Evolutionary conservation across 371 early-diverging fungal species (phyloP).

Genomic region (Dichotomocladium elegans): DNA sequence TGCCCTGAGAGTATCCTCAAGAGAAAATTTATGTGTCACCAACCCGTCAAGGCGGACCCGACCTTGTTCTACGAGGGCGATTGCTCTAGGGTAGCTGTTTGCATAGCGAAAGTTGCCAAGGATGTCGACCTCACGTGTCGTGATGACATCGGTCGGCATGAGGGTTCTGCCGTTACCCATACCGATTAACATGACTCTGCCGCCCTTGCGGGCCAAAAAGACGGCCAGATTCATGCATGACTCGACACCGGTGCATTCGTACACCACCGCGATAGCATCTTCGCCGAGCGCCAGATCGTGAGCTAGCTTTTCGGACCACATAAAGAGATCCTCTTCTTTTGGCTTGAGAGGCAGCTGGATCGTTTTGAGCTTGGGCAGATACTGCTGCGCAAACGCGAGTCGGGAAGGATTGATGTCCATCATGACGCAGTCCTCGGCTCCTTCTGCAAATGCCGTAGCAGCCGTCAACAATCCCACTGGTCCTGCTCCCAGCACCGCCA

Average conservation of each 20-base stretch:
- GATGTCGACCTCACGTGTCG: conserved; percentile 37
- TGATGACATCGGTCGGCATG: conserved; percentile 37
- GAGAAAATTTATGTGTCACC: conserved; percentile 15
- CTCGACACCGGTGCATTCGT: conserved; percentile 42
- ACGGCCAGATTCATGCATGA: conserved; percentile 32
- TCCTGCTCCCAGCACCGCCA: conserved; percentile 32
- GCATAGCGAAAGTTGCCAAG: conserved; percentile 31
- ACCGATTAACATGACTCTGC: conserved; percentile 35
- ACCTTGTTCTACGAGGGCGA: conserved; percentile 7
- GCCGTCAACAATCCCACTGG: conserved; percentile 37
- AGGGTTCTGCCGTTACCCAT: conserved; percentile 35
- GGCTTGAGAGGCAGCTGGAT: conserved; percentile 2
- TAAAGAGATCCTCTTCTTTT: conserved; percentile 12
- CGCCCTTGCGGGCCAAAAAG: conserved; percentile 31
- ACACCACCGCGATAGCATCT: conserved; percentile 18
- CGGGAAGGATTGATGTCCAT: conserved; percentile 32
- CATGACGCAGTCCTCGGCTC: conserved; percentile 27
- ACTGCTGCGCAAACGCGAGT: conserved; percentile 21
- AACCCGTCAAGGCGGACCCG: conserved; percentile 8
- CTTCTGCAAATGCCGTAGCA: conserved; percentile 33
- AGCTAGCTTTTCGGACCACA: conserved; percentile 8
- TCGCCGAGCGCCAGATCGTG: conserved; percentile 7
- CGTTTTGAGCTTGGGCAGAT: conserved; percentile 13
- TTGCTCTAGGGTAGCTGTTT: conserved; percentile 15
- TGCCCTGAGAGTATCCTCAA: conserved; percentile 13